Conservation (phyloP, 768 basidiomycete species). For the Nevesoporus exiguus region DNA sequence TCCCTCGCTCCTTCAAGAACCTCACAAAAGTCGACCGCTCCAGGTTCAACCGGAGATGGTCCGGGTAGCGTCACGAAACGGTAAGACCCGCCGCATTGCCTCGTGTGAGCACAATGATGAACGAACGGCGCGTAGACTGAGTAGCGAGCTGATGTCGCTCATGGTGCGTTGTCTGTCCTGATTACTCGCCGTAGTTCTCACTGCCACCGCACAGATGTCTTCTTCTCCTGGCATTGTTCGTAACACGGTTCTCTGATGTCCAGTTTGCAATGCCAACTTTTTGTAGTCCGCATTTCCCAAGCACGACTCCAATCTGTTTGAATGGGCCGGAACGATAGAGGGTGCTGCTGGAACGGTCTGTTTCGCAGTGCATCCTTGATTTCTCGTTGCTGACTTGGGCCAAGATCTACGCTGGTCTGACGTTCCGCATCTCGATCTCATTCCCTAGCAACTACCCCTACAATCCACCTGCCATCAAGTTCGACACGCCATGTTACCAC, state of each 20-base stretch:
- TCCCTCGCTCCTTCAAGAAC: constrained; percentile 59
- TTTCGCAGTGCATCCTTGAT: background rate
- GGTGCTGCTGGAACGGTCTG: constrained; percentile 66
- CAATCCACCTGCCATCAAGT: constrained; percentile 79
- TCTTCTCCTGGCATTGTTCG: constrained; percentile 84
- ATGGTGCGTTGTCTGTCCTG: constrained; percentile 56
- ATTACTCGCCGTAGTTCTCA: constrained; percentile 2
- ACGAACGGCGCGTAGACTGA: constrained; percentile 45
- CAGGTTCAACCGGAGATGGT: constrained; percentile 51
- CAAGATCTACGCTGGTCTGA: constrained; percentile 74
- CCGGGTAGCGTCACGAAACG: constrained; percentile 84
- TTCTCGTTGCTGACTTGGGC: background rate
- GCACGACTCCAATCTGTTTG: constrained; percentile 80
- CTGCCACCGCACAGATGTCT: constrained; percentile 61
- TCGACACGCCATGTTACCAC: constrained; percentile 87
- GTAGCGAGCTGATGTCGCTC: constrained; percentile 83
- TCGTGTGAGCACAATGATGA: background rate
- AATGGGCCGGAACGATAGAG: constrained; percentile 88
- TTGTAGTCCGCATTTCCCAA: constrained; percentile 85
- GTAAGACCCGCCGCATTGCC: constrained; percentile 34
- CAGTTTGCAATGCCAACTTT: background rate
- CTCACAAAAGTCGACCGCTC: constrained; percentile 52
- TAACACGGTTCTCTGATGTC: constrained; percentile 4
- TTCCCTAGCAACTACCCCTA: constrained; percentile 91
- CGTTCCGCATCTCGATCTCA: constrained; percentile 78